A percentile compares a stretch with the other conserved stretches of the same genome.
These are phyloP conservation scores for Ophiostoma perfectum DNA, from an alignment of 2,329 filamentous ascomycete species.

Conservation along the genomic window DNA sequence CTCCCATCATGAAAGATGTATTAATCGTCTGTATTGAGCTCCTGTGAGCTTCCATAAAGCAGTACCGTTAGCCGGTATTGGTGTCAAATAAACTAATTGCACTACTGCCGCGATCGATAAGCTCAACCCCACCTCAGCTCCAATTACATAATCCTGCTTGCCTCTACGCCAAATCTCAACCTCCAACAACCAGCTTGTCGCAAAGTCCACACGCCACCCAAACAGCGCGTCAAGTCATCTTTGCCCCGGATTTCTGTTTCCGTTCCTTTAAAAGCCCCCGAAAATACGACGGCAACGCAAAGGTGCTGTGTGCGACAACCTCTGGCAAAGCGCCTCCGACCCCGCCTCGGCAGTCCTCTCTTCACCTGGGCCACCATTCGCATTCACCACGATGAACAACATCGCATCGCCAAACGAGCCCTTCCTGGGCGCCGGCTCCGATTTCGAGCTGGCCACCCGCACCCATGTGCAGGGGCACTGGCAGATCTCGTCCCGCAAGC, in stretches of 20 bases:
- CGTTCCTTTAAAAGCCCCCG: too few species aligned
- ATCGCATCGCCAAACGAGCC: conserved; percentile 6
- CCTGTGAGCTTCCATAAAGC: too few species aligned
- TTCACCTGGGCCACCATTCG: not conserved
- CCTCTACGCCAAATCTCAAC: not conserved
- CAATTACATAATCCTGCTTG: not conserved
- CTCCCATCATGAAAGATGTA: too few species aligned
- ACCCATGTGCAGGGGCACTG: conserved; percentile 57
- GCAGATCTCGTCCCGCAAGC: conserved; percentile 75
- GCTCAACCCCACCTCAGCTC: conserved; percentile 9
- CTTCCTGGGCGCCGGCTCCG: not conserved
- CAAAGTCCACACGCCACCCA: not conserved
- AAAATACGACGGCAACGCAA: not conserved
- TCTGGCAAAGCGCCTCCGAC: not conserved
- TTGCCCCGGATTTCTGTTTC: not conserved
- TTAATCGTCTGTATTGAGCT: too few species aligned
- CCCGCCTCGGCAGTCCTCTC: not conserved
- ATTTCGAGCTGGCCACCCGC: not conserved
- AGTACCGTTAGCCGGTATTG: too few species aligned
- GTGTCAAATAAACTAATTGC: not conserved
- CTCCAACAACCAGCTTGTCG: not conserved
- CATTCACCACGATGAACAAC: not conserved
- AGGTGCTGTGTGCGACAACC: not conserved
- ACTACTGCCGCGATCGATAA: not conserved
- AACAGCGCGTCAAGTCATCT: not conserved